Evolutionary conservation across 1,284 basidiomycete genomes (phyloP), one percentile per base, ranked within the genome.

Genomic region (Earliella scabrosa): DNA sequence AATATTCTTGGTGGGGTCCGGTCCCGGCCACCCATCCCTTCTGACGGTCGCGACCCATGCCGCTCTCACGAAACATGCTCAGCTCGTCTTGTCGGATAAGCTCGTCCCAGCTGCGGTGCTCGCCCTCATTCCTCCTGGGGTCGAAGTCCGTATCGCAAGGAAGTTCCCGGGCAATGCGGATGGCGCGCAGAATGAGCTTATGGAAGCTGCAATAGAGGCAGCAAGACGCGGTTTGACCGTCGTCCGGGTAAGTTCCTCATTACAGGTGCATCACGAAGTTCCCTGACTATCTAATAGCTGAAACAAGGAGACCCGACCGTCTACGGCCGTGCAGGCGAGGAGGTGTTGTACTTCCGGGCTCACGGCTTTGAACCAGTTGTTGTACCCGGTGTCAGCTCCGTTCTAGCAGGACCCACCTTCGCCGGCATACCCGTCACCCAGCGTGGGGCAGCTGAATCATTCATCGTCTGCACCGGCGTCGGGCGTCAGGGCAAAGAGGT

Each of bases 111-210:
- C 90, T 7, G 87, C 89, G 13, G 92, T 98, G 16, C 86, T 99
- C 26, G 85, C 83, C 0, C 79, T 98, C n/a, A 93, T 98, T 48
- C 96, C 96, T 0, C 74, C 81, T 4, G 81, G 75, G 29, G 82
- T 88, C 2, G 78, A 86, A 57, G 78, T 92, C 20, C 83, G 89
- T 8, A 97, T 98, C 60, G 97, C 97, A 14, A 90, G 90, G 63
- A 99, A 99, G 71, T 98, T 97, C 77, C 97, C 97, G 0, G 97
- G 97, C 0, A 98, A 98, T 68, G 94, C 95, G 1, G 97, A 98
- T 52, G 89, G 91, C 20, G 95, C 95, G 1, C 97, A 98, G 71
- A 85, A 82, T 45, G 97, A 98, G 75, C 86, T 98, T 77, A 97
- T 98, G 91, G 84, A 91, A 59, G 85, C 90, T 9, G 97, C 95